Percentiles rank a stretch among this genome's conserved stretches.
phyloP scores from a whole-genome alignment of 345 rosid species.

The Euphorbia tirucalli region DNA sequence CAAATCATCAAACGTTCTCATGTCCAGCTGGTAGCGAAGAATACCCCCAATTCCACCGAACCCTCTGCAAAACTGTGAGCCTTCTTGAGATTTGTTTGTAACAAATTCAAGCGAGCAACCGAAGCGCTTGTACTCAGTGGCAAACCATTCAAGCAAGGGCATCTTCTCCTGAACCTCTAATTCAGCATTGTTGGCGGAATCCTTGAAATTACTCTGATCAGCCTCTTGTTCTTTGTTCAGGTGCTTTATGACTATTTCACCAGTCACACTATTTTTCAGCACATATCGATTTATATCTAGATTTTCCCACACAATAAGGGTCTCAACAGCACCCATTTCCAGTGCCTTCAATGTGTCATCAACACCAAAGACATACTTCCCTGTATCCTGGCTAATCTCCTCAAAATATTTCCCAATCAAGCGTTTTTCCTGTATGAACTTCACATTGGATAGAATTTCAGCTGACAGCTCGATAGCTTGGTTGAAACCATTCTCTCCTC shows the following conservation, averaged over 20 bases:
- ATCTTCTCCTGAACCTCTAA: constrained; percentile 34
- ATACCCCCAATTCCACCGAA: constrained; percentile 42
- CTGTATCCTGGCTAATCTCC: constrained; percentile 39
- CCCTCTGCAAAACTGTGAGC: constrained; percentile 36
- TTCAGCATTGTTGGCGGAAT: constrained; percentile 14
- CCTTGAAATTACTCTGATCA: constrained; percentile 35
- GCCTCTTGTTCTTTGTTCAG: constrained; percentile 36
- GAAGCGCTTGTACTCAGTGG: constrained; percentile 27
- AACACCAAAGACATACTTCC: constrained; percentile 31
- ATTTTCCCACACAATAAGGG: constrained; percentile 39
- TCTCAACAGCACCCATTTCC: constrained; percentile 31
- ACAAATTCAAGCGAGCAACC: constrained; percentile 37
- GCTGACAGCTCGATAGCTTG: constrained; percentile 36
- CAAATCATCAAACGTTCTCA: constrained; percentile 25
- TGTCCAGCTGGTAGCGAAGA: constrained; percentile 34
- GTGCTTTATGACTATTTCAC: constrained; percentile 27
- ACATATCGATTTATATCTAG: constrained; percentile 33
- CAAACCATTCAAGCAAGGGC: constrained; percentile 36
- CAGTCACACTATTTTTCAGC: constrained; percentile 30
- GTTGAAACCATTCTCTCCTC: constrained; percentile 32
- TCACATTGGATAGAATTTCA: constrained; percentile 33
- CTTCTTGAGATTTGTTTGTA: constrained; percentile 36
- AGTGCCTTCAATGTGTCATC: constrained; percentile 40
- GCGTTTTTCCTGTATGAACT: constrained; percentile 33
- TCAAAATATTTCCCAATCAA: constrained; percentile 36